A percentile compares a stretch with the other conserved stretches of the same genome.
phyloP scores from a whole-genome alignment of 164 flowering plant genomes.

The Cinnamomum micranthum region DNA sequence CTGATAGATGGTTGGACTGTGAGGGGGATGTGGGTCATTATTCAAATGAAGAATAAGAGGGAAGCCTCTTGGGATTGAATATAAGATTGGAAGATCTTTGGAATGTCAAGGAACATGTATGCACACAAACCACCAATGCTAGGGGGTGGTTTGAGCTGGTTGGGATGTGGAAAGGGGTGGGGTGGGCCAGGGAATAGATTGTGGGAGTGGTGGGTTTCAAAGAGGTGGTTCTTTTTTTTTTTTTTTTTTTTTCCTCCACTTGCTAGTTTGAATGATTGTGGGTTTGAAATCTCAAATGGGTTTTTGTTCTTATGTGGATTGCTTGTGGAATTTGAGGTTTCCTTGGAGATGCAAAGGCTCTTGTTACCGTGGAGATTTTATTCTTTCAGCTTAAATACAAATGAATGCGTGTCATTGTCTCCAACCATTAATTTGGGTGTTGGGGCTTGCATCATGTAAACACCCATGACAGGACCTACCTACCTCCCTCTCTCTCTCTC shows the following conservation, averaged over 20 bases:
- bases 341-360: background rate
- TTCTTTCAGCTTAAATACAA: background rate
- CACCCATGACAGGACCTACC: too few species aligned
- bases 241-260: constrained; percentile 28
- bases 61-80: constrained; percentile 3
- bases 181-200: constrained; percentile 18
- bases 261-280: constrained; percentile 33
- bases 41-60: constrained; percentile 1
- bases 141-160: background rate
- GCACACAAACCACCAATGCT: background rate
- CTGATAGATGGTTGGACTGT: background rate
- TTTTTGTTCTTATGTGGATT: constrained; percentile 23
- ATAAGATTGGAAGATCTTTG: background rate
- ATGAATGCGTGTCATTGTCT: constrained; percentile 3
- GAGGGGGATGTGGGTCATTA: constrained; percentile 4
- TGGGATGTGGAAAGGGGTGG: constrained; percentile 11
- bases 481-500: too few species aligned
- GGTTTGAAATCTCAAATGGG: constrained; percentile 32
- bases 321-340: constrained; percentile 15
- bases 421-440: background rate
- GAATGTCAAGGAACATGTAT: background rate
- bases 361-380: background rate
- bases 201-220: constrained; percentile 31
- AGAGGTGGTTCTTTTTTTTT: constrained; percentile 13
- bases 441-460: background rate